phyloP scores from a whole-genome alignment of 768 basidiomycete species.

The Boletus coccyginus region DNA sequence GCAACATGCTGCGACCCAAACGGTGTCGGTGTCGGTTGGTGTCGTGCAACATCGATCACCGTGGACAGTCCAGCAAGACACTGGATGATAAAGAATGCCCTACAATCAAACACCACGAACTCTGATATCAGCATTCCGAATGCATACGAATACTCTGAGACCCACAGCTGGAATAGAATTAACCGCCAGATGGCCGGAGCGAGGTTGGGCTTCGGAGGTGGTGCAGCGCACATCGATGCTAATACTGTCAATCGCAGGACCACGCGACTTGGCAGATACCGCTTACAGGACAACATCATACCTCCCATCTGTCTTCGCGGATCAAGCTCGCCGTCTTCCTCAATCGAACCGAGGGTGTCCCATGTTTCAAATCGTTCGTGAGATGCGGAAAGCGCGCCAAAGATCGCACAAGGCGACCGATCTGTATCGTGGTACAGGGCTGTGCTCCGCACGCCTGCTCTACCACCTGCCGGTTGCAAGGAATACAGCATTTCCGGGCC shows the following conservation, averaged over 20 bases:
- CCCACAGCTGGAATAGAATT: slow-evolving; percentile 54
- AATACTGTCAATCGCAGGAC: neutral
- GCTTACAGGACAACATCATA: slow-evolving; percentile 12
- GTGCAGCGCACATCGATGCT: slow-evolving; percentile 1
- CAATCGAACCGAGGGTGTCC: neutral
- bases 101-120: slow-evolving; percentile 14
- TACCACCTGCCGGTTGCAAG: neutral
- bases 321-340: neutral
- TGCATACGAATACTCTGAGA: neutral
- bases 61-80: slow-evolving; percentile 49
- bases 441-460: neutral
- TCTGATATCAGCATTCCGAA: neutral
- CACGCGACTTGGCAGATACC: neutral
- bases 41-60: slow-evolving; percentile 45
- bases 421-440: neutral
- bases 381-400: neutral
- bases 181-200: slow-evolving; percentile 48
- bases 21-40: slow-evolving; percentile 40
- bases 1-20: slow-evolving; percentile 68
- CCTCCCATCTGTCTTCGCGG: neutral
- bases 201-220: slow-evolving; percentile 23
- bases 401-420: neutral
- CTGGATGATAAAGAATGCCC: slow-evolving; percentile 46
- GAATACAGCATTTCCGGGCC: neutral
- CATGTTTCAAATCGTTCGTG: neutral